Evolutionary conservation across 306 rosid species (phyloP).

Genomic region (Quercus glauca): DNA sequence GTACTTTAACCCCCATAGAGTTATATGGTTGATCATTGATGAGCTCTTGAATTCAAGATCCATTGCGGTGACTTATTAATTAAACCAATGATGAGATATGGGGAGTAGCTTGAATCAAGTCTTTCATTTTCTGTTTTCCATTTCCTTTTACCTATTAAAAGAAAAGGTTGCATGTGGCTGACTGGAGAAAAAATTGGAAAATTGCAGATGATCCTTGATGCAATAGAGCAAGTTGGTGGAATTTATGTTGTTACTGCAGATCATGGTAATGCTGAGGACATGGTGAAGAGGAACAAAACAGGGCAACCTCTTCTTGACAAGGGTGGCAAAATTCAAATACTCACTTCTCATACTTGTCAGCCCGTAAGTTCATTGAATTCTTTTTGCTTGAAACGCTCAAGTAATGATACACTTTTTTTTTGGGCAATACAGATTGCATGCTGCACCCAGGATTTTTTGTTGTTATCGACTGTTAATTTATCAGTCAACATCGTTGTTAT

Average conservation of each 20-base stretch:
- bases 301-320: slow-evolving; percentile 83
- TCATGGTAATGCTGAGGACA: slow-evolving; percentile 98
- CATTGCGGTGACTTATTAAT: not conserved
- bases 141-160: not conserved
- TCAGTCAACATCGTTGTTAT: not conserved
- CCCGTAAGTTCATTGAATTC: slow-evolving; percentile 61
- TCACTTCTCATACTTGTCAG: slow-evolving; percentile 93
- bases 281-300: slow-evolving; percentile 90
- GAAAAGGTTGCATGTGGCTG: not conserved
- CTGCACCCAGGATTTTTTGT: no score
- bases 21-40: not conserved
- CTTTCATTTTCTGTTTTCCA: not conserved
- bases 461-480: not conserved
- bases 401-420: not conserved
- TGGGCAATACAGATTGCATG: not conserved
- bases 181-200: not conserved
- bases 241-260: slow-evolving; percentile 97
- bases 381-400: not conserved
- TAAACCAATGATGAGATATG: not conserved
- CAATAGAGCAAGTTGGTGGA: slow-evolving; percentile 92
- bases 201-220: slow-evolving; percentile 85
- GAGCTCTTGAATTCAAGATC: not conserved
- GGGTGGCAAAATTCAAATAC: slow-evolving; percentile 82
- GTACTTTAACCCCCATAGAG: not conserved
- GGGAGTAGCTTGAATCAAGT: not conserved